A percentile compares a stretch with the other conserved stretches of the same genome.
phyloP scores from a whole-genome alignment of 2,329 filamentous ascomycete species.

The Orbilia oligospora region DNA sequence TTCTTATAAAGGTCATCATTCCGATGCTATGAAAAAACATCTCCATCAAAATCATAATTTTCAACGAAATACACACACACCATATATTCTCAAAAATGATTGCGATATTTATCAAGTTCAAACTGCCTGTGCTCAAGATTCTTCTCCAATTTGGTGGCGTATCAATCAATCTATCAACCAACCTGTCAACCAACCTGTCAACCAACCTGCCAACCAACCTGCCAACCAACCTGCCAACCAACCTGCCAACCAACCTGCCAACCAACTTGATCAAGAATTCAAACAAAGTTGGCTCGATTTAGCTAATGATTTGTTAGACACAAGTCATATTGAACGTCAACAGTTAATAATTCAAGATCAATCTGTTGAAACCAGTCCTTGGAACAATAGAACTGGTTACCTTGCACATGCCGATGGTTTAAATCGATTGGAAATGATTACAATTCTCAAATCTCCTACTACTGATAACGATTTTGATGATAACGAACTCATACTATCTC shows the following conservation, averaged over 20 bases:
- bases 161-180: constrained; percentile 7
- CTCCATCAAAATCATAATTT: neutral
- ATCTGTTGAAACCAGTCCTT: neutral
- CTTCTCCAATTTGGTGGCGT: constrained; percentile 6
- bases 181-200: neutral
- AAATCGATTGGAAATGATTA: constrained; percentile 12
- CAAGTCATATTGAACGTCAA: neutral
- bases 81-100: constrained; percentile 1
- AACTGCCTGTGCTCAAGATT: constrained; percentile 10
- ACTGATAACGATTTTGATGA: neutral
- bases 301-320: neutral
- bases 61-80: neutral
- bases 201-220: too few relatives aligned
- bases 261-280: neutral
- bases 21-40: neutral
- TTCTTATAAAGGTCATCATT: neutral
- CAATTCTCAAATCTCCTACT: constrained; percentile 6
- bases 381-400: constrained; percentile 10
- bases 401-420: neutral
- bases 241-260: too few relatives aligned
- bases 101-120: constrained; percentile 17
- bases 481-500: neutral
- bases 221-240: too few relatives aligned
- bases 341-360: neutral
- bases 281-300: neutral